Conservation (phyloP, 768 basidiomycete species). For the Mrakia hoshinonis region DNA sequence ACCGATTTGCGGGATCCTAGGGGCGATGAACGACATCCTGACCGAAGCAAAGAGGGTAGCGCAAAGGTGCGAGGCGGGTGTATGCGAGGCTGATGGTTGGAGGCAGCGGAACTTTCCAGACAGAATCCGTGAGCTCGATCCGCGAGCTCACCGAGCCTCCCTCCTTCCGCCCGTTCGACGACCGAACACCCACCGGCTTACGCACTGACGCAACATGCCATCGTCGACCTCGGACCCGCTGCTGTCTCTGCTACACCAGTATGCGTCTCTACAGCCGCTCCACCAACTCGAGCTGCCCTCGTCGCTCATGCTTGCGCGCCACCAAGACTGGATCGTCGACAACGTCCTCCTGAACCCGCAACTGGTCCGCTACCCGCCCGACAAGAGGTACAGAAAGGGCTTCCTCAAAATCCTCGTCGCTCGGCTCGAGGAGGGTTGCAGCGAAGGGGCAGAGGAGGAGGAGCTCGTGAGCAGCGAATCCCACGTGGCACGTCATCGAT, state of each 20-base stretch:
- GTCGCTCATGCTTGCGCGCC: constrained; percentile 15
- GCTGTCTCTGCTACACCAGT: constrained; percentile 11
- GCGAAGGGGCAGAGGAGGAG: constrained; percentile 9
- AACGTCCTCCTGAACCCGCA: background rate
- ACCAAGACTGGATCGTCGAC: constrained; percentile 11
- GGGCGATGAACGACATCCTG: constrained; percentile 1
- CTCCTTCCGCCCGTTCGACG: background rate
- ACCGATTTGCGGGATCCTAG: background rate
- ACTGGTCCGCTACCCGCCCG: constrained; percentile 9
- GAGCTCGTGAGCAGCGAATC: constrained; percentile 17
- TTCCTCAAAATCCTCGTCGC: constrained; percentile 21
- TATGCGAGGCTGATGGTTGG: background rate
- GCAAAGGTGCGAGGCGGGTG: background rate
- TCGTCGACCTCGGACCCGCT: background rate
- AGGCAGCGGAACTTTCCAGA: background rate
- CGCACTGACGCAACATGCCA: background rate
- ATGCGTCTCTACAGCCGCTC: constrained; percentile 16
- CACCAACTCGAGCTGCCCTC: constrained; percentile 1
- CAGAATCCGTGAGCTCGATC: background rate
- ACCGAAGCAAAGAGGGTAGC: background rate
- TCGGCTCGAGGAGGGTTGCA: constrained; percentile 9
- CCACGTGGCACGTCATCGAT: background rate
- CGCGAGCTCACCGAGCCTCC: background rate
- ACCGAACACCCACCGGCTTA: background rate
- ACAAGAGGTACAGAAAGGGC: background rate